Evolutionary conservation across 179 eudicot species (phyloP), one percentile per base, ranked within the genome.

Genomic region (Nepenthes alata): DNA sequence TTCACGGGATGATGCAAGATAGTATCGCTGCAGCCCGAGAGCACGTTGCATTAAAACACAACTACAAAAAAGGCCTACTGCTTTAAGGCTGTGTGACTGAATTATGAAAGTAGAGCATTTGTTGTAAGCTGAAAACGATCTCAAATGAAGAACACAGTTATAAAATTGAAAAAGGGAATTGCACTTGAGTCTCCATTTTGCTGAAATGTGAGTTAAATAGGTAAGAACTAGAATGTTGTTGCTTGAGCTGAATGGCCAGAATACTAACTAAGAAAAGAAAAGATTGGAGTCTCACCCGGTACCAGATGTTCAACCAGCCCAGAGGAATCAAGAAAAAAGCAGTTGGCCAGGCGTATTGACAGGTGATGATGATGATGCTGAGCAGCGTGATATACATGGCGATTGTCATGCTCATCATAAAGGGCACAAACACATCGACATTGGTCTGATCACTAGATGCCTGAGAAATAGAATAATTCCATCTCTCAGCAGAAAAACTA

Each of bases 311-410:
- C 25, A 94, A 77, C 91, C 91, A 94, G 47, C 82, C 94, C 8
- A 94, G 83, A 0, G 99, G 99, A 71, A 90, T 59, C 66, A 94
- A 48, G 55, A 94, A 79, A 69, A 94, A 76, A 14, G 81, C 68
- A 0, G 97, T 94, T 4, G 99, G 99, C 99, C 99, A 94, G 63
- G 99, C 85, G 60, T 87, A 74, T 67, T 85, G 99, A 67, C 99
- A 94, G 5, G 96, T 90, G 74, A 94, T 66, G 51, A 94, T 75
- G 59, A 94, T 70, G 72, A 87, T 94, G 76, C 99, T 70, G 67
- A 94, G 37, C 57, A 94, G 74, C 11, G 91, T 76, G 63, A 83
- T 65, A 74, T 78, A 89, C 96, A 85, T 83, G 11, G 97, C 65
- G 57, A 90, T 66, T 13, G 87, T 77, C 11, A 94, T 54, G 69